Base-by-base conservation (phyloP, 192 early-diverging fungal species). In the Gryganskiella cystojenkinii region DNA sequence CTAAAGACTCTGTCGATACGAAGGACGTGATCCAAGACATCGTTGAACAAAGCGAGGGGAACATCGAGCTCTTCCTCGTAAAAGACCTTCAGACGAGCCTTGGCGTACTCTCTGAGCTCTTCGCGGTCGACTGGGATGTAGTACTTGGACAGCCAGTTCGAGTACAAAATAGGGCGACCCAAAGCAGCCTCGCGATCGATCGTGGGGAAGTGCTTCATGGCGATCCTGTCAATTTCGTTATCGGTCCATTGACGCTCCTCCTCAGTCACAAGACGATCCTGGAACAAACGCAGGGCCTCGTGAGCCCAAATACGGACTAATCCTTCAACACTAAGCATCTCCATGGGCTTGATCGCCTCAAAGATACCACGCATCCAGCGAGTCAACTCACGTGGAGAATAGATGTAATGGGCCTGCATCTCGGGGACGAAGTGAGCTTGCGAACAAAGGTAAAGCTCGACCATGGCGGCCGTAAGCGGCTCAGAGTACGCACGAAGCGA, bases 61-160 rank as follows among this genome's bases (percentile, higher is more conserved):
- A 97, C 94, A 81, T 99, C 98, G 42, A 99, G 89, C 85, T 99
- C 98, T 83, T 99, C 98, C 82, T 99, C 98, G 82, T 97, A 99
- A 70, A 99, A 99, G 46, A 96, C 95, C 79, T 96, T 95, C 42
- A 99, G 88, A 37, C 98, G 92, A 22, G 95, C 96, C 63, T 92
- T 90, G 35, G 93, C 93, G 80, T 95, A 99, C 15, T 97, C 95
- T 58, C 96, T 92, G 59, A 99, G 85, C 63, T 92, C 89, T 25
- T 95, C 94, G 52, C 93, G 92, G 8, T 92, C 88, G 28, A 99
- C 96, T 14, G 95, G 88, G 50, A 93, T 82, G 81, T 99, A 99
- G 74, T 91, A 80, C 82, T 96, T 97, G 19, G 97, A 94, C 17
- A 98, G 71, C 96, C 96, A 99, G 83, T 97, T 97, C 34, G 96